A percentile compares a stretch with the other conserved stretches of the same genome.
These are phyloP conservation scores for Penicillium ucsense DNA, from an alignment of 495 filamentous ascomycete species.

Conservation along the genomic window DNA sequence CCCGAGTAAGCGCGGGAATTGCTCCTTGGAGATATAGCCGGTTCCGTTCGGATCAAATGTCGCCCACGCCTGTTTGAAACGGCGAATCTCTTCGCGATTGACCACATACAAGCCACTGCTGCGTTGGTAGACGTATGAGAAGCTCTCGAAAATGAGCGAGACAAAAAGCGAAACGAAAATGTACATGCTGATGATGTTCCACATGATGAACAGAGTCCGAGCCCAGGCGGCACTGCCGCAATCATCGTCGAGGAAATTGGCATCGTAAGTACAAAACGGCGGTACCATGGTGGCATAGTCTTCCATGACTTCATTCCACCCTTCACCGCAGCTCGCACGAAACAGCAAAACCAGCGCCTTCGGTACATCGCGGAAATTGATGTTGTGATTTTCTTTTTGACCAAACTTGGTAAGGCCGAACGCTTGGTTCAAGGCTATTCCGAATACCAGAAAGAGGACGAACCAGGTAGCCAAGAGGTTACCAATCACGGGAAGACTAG, in stretches of 20 bases:
- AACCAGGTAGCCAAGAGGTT: conserved; percentile 96
- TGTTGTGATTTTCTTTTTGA: conserved; percentile 57
- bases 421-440: conserved; percentile 91
- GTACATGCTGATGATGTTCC: conserved; percentile 99
- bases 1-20: conserved; percentile 80
- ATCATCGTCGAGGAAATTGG: conserved; percentile 72
- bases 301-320: conserved; percentile 96
- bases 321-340: conserved; percentile 83
- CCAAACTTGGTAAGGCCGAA: conserved; percentile 93
- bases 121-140: conserved; percentile 97
- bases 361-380: conserved; percentile 90
- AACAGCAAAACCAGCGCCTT: conserved; percentile 92
- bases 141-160: conserved; percentile 98
- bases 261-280: conserved; percentile 62
- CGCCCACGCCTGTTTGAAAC: conserved; percentile 98
- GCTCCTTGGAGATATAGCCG: conserved; percentile 84
- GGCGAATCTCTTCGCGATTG: conserved; percentile 82
- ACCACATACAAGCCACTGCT: conserved; percentile 71
- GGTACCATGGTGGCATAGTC: conserved; percentile 73
- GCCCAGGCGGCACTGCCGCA: conserved; percentile 89
- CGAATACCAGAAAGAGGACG: conserved; percentile 90
- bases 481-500: conserved; percentile 78
- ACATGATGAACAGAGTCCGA: conserved; percentile 77
- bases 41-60: conserved; percentile 85
- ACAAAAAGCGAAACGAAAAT: conserved; percentile 98